A percentile compares a stretch with the other conserved stretches of the same genome.
Conservation (phyloP, 2,329 filamentous ascomycete genomes). For the Anisogramma anomala region DNA sequence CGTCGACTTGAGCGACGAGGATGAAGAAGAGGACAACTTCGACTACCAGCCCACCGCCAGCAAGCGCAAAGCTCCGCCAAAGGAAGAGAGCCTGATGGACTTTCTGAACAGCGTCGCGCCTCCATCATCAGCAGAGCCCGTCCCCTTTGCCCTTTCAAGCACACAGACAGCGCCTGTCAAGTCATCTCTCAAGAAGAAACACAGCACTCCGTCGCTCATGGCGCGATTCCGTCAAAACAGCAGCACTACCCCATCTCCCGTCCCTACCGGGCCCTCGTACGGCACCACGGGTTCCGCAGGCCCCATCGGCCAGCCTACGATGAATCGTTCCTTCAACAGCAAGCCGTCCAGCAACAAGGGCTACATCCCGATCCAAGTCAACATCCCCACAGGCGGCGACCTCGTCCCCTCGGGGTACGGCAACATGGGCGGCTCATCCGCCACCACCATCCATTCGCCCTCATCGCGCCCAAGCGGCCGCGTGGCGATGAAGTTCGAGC, state of each 20-base stretch:
- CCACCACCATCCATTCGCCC: conserved; percentile 12
- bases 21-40: conserved; percentile 35
- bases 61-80: conserved; percentile 32
- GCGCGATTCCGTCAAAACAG: conserved; percentile 40
- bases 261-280: background rate
- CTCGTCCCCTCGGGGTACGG: conserved; percentile 25
- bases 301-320: conserved; percentile 18
- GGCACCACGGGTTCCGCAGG: conserved; percentile 19
- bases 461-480: conserved; percentile 21
- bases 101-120: conserved; percentile 62
- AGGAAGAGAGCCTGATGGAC: conserved; percentile 60
- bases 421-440: conserved; percentile 11
- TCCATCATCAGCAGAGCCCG: conserved; percentile 37
- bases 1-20: conserved; percentile 70
- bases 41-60: conserved; percentile 29
- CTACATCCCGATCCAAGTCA: conserved; percentile 43
- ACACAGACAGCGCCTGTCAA: conserved; percentile 24
- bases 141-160: conserved; percentile 25
- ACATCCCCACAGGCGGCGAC: conserved; percentile 34
- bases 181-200: conserved; percentile 46
- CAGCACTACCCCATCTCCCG: conserved; percentile 16
- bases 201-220: conserved; percentile 50
- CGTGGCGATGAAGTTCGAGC: conserved; percentile 45
- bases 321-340: conserved; percentile 28
- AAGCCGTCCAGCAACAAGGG: conserved; percentile 24